Percentiles rank a stretch among this genome's conserved stretches.
Conservation (phyloP, 306 rosid species). For the Neltuma alba region DNA sequence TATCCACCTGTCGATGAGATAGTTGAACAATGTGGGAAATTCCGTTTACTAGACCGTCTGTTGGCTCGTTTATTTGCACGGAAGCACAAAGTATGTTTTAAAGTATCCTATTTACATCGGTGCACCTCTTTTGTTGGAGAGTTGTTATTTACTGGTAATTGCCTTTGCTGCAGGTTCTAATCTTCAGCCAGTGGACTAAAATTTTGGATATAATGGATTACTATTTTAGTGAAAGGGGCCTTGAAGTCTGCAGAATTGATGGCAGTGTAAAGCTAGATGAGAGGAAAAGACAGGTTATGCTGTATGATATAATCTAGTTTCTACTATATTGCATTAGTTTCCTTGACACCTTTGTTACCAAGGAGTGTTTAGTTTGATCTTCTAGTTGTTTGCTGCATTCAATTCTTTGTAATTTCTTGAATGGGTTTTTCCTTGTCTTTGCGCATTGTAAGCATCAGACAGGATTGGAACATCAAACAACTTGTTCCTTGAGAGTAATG, state of each 20-base stretch:
- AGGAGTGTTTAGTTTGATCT: neutral
- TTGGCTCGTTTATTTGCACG: slow-evolving; percentile 61
- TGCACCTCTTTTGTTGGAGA: slow-evolving; percentile 24
- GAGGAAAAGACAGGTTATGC: slow-evolving; percentile 69
- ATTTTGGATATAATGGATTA: slow-evolving; percentile 91
- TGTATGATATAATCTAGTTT: too few relatives aligned
- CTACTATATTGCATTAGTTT: neutral
- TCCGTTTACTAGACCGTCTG: slow-evolving; percentile 76
- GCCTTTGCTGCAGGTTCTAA: slow-evolving; percentile 69
- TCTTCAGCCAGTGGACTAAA: slow-evolving; percentile 91
- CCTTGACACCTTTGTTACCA: neutral
- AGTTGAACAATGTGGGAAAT: slow-evolving; percentile 88
- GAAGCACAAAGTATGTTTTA: slow-evolving; percentile 72
- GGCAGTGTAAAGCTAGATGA: slow-evolving; percentile 77
- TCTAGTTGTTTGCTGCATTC: too few relatives aligned
- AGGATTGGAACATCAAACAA: neutral
- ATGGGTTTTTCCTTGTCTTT: neutral
- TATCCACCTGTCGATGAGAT: slow-evolving; percentile 87
- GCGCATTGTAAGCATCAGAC: neutral
- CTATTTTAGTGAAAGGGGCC: slow-evolving; percentile 84
- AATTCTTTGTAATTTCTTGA: neutral
- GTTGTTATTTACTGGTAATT: slow-evolving; percentile 32
- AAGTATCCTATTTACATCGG: slow-evolving; percentile 9
- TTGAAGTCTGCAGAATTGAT: slow-evolving; percentile 90
- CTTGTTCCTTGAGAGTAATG: neutral